Percentiles rank a stretch among this genome's conserved stretches.
phyloP scores from a whole-genome alignment of 768 basidiomycete species.

The Mycena olivaceomarginata region DNA sequence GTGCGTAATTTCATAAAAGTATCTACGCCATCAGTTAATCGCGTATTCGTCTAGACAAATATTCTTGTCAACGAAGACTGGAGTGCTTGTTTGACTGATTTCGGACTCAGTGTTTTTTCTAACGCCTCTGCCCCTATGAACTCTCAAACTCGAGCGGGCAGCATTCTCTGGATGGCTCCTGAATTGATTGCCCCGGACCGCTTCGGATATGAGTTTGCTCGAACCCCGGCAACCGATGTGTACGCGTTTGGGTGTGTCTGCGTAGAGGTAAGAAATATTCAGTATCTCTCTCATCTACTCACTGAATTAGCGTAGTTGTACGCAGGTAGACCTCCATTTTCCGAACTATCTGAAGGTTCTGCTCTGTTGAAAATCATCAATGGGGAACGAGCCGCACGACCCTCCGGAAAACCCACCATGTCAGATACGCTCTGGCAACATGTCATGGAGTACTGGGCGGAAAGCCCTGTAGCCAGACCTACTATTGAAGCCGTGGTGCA shows the following conservation, averaged over 20 bases:
- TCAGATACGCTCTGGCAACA: constrained; percentile 6
- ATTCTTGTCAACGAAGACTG: constrained; percentile 7
- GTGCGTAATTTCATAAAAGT: constrained; percentile 8
- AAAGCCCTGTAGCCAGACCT: neutral
- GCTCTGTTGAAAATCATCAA: constrained; percentile 30
- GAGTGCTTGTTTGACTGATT: constrained; percentile 3
- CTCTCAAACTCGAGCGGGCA: constrained; percentile 6
- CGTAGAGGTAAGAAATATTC: constrained; percentile 9
- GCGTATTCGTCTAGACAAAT: constrained; percentile 1
- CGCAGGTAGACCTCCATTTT: constrained; percentile 34
- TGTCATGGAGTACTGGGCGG: constrained; percentile 6
- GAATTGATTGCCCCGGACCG: constrained; percentile 7
- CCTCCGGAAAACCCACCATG: neutral
- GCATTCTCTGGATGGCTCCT: constrained; percentile 5
- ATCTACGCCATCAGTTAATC: neutral
- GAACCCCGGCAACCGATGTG: constrained; percentile 29
- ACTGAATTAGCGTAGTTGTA: constrained; percentile 10
- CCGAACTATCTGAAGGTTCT: constrained; percentile 26
- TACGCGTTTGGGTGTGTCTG: constrained; percentile 27
- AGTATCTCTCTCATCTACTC: neutral
- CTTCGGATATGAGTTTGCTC: constrained; percentile 9
- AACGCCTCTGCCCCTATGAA: neutral
- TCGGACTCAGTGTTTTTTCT: constrained; percentile 1
- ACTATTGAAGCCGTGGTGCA: constrained; percentile 5
- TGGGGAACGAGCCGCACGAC: constrained; percentile 24